Base-by-base conservation (phyloP, 768 basidiomycete species). In the Macrocybe gigantea region DNA sequence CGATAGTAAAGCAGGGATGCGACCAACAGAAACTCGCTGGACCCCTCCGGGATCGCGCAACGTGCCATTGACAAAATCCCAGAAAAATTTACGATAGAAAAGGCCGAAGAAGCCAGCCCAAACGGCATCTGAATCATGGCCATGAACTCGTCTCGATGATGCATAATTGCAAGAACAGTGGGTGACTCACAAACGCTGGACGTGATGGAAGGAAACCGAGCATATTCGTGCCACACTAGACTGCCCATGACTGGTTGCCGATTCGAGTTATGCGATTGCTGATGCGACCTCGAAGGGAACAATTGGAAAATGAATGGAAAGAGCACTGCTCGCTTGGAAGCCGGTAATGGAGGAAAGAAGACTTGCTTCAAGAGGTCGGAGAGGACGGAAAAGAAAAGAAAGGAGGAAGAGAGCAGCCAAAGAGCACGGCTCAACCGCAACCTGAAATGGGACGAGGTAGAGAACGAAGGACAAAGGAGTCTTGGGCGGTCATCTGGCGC, bases 41-140 rank as follows among this genome's bases (percentile, higher is more conserved):
- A 88, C 48, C 45, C 88, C 88, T 68, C 88, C 88, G 30, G 88
- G 88, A 61, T 79, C 75, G 52, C 87, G 84, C 49, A 90, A 61
- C 49, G 75, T 83, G 41, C 88, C 92, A 50, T 81, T 83, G n/a
- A 92, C 69, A 61, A 95, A 91, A 70, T 95, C 93, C 88, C 89
- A 95, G 70, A 95, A 93, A 78, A 91, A 95, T 70, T 95, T 95
- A 66, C 91, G 88, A 69, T 82, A 93, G 56, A 85, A 70, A 10
- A 93, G 63, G 12, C 82, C 93, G 69, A 79, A 94, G 67, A 88
- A 83, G 32, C 78, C 72, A 10, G 87, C 83, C 90, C 88, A 91
- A 8, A 91, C 69, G 49, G 82, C 78, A 62, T 89, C 89, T 46
- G 52, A 5, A 35, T 33, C 43, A 35, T 34, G 6, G 45, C 22